Base-by-base conservation (phyloP, 2,329 filamentous ascomycete species). In the Monosporascus ibericus region DNA sequence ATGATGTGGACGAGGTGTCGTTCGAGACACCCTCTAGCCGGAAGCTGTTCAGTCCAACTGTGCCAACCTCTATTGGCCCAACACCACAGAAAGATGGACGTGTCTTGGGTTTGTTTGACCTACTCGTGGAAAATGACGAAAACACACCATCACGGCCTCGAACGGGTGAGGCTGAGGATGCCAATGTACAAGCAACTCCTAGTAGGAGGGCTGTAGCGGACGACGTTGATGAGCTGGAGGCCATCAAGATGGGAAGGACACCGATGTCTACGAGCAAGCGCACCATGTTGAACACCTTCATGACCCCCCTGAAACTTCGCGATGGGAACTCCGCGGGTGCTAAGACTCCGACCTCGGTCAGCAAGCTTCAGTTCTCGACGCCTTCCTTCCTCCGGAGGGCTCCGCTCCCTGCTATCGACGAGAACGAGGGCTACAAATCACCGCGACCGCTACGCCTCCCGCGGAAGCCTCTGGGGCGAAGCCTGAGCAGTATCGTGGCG, bases 31-130 rank as follows among this genome's bases (percentile, higher is more conserved):
- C 84, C 2, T 78, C 78, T 1, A 74, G 77, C 38, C 75, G 82
- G 30, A 82, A 77, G 53, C 72, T 86, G 6, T 86, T 86, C 63
- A 83, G 80, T 52, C 80, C 83, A 1, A 70, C 70, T 0, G 74
- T 77, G 11, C 80, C 81, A 2, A 83, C 80, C 5, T 80, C 77
- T 1, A 80, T 94, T 55, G 88, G 87, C 2, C 89, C 89, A 1
- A 94, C 89, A 14, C 89, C 89, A 3, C 89, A 92, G 63, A 83
- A 84, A 55, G 87, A 92, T 65, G 89, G 89, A 27, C 81, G 82
- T 20, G 85, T 91, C 1, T 75, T 94, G 2, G 88, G 89, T 5
- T 71, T 94, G 18, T 94, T 94, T 65, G 89, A 92, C 63, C 70
- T 87, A 11, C 71, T 90, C 7, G 72, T 75, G 25, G 75, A 80